These are phyloP conservation scores for Fraxinus pennsylvanica DNA, from an alignment of 257 asterid species.

Conservation along the genomic window DNA sequence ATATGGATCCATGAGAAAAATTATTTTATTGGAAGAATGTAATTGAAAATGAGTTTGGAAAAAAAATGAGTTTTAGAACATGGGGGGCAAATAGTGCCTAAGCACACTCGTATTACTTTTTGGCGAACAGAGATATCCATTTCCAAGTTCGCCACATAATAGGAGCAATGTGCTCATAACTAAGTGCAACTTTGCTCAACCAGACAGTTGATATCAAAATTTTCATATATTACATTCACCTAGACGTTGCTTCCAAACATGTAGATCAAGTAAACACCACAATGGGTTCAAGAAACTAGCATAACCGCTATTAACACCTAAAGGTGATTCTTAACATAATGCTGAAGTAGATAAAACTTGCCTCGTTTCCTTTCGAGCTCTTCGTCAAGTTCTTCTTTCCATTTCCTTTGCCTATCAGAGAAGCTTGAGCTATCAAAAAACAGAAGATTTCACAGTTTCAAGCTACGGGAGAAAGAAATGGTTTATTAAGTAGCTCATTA, in stretches of 20 bases:
- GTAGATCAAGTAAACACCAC: not conserved
- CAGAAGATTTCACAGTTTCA: not conserved
- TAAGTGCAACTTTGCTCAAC: no score
- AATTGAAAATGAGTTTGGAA: no score
- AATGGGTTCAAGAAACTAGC: not conserved
- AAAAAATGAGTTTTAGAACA: no score
- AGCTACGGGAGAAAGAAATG: slow-evolving; percentile 28
- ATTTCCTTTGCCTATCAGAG: slow-evolving; percentile 74
- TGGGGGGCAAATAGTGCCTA: no score
- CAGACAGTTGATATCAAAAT: not conserved
- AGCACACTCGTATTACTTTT: not conserved
- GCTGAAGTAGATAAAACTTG: slow-evolving; percentile 31
- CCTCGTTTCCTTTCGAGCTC: slow-evolving; percentile 92
- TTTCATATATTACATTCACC: not conserved
- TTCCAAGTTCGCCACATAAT: no score
- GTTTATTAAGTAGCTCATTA: not conserved
- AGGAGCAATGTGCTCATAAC: no score
- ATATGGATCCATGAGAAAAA: no score
- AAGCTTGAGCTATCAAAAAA: slow-evolving; percentile 35
- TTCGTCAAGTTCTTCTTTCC: slow-evolving; percentile 98
- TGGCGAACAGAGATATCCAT: not conserved
- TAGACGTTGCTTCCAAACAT: not conserved
- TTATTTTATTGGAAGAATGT: no score
- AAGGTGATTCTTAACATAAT: not conserved
- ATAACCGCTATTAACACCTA: not conserved